Base-by-base conservation (phyloP, 2,329 filamentous ascomycete species). In the Rugonectria rugulosa region DNA sequence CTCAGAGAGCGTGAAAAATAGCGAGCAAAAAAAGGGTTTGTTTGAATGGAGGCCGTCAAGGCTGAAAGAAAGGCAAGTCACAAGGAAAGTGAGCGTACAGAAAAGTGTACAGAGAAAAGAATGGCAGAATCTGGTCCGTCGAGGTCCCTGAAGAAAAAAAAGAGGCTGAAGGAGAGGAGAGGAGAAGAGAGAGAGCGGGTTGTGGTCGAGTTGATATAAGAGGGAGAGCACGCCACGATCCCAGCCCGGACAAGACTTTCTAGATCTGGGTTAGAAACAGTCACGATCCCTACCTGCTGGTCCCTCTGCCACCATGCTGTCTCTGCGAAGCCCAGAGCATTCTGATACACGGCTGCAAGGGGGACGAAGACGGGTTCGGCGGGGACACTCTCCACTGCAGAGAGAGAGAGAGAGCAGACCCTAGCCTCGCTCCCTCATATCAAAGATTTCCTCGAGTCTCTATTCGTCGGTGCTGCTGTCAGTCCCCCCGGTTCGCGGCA, bases 121-220 rank as follows among this genome's bases (percentile, higher is more conserved):
- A 68, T 61, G 66, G 58, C 61, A 56, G 60, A 47, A 66, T 68
- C 65, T 68, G 66, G 66, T 68, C 66, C 66, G 56, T 68, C 66
- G 59, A 68, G 66, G 66, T 68, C 66, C 66, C 57, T 64, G 60
- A 66, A 61, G 59, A 58, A 63, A 57, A 62, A 57, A 62, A 59
- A 62, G 62, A 61, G 61, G 64, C 53, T 66, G 54, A 56, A n/a
- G 46, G 43, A 43, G 23, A 26, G 23, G 54, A 23, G 51, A 21
- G 19, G 40, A 29, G 15, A 8, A 40, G 26, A 23, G n/a, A 20
- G 31, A 12, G 31, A 23, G 14, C 19, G 51, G 40, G 45, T 43
- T 49, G 26, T 53, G 23, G 46, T 44, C 34, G 45, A 60, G 57
- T 63, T 60, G 63, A 67, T 68, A 68, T 68, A 68, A 24, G 41